phyloP scores from a whole-genome alignment of 139 green algal species.

The Klebsormidium nitens region DNA sequence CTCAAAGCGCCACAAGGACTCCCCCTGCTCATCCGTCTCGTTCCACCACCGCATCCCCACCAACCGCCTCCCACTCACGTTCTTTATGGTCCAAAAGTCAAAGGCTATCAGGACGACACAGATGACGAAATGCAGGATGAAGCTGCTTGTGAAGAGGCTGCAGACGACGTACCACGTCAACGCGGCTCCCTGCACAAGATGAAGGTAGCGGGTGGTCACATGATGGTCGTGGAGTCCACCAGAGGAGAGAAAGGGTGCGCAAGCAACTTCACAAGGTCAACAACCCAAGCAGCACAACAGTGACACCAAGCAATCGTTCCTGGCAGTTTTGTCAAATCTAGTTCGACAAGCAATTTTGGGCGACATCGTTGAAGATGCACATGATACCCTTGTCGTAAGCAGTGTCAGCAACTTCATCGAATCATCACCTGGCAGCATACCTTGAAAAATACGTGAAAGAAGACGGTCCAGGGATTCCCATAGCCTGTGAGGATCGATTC shows the following conservation, averaged over 20 bases:
- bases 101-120: constrained; percentile 41
- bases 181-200: constrained; percentile 23
- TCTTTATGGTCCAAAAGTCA: constrained; percentile 62
- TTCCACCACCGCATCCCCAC: constrained; percentile 97
- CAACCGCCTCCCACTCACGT: constrained; percentile 83
- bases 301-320: background rate
- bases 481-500: no score
- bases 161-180: constrained; percentile 39
- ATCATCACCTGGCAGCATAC: no score
- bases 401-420: no score
- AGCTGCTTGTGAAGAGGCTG: constrained; percentile 18
- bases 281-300: background rate
- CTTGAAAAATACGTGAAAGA: constrained; percentile 42
- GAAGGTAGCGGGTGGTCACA: no score
- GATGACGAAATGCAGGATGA: constrained; percentile 48
- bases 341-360: background rate
- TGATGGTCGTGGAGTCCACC: no score
- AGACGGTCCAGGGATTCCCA: constrained; percentile 13
- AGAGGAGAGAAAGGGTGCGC: background rate
- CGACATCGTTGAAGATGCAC: background rate
- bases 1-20: constrained; percentile 86
- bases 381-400: no score
- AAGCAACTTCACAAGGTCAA: background rate
- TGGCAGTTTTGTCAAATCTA: background rate
- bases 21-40: constrained; percentile 84